A percentile compares a stretch with the other conserved stretches of the same genome.
Conservation (phyloP, 257 asterid species). For the Cinchona pubescens region DNA sequence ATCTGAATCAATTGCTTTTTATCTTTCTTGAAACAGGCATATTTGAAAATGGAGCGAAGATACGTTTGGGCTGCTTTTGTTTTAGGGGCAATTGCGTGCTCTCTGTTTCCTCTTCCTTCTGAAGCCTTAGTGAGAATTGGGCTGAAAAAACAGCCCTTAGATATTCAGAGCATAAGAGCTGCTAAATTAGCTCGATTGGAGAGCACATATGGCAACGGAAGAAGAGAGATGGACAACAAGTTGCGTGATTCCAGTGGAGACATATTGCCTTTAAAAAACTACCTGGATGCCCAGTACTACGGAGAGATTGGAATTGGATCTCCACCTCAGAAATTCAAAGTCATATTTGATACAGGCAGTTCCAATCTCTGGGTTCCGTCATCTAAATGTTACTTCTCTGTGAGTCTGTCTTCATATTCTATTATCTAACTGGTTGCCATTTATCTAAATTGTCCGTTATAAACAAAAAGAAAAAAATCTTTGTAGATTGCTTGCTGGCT, state of each 20-base stretch:
- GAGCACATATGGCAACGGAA: conserved; percentile 36
- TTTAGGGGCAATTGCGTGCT: conserved; percentile 47
- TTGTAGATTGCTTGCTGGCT: conserved; percentile 89
- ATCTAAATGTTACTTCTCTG: conserved; percentile 82
- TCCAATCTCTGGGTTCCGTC: conserved; percentile 99
- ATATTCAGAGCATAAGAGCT: conserved; percentile 46
- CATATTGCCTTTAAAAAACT: conserved; percentile 62
- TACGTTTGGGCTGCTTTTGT: conserved; percentile 36
- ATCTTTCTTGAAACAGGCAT: conserved; percentile 35
- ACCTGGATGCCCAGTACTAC: conserved; percentile 91
- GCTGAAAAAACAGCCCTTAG: conserved; percentile 62
- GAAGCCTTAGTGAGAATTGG: conserved; percentile 57
- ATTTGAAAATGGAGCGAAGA: conserved; percentile 49
- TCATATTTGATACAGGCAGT: conserved; percentile 93
- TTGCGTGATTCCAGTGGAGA: conserved; percentile 51
- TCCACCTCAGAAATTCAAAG: conserved; percentile 85
- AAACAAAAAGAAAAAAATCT: background rate
- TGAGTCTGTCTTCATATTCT: conserved; percentile 41
- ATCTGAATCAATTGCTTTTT: background rate
- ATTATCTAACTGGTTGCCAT: conserved; percentile 1
- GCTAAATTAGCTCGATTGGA: conserved; percentile 45
- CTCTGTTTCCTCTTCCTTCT: conserved; percentile 51
- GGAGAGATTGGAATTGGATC: conserved; percentile 89
- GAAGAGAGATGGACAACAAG: conserved; percentile 30
- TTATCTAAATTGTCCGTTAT: background rate